Base-by-base conservation (phyloP, 2,329 filamentous ascomycete genomes). In the Fusarium sp. region DNA sequence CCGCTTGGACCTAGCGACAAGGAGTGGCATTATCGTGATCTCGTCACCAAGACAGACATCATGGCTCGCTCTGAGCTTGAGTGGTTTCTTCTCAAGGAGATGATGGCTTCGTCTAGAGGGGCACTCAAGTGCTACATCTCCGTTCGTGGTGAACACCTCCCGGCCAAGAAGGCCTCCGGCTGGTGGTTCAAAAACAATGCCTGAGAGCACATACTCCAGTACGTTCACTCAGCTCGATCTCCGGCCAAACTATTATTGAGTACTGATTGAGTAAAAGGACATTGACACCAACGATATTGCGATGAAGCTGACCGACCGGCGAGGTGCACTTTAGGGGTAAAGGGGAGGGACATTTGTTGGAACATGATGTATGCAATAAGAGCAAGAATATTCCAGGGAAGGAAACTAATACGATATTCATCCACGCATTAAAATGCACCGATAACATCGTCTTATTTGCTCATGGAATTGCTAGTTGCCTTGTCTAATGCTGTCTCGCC, bases 71-170 rank as follows among this genome's bases (percentile, higher is more conserved):
- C 75, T 38, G 77, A 78, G 61, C 44, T 70, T 16, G 77, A 78
- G 53, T 78, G 77, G 77, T 71, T 71, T 35, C 60, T 78, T 16
- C 68, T 78, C 51, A 77, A 77, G 62, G 77, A 78, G 67, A 78
- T 78, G 70, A 76, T 78, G 72, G 58, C 69, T 33, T 61, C 74
- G 1, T 77, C 75, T 11, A 58, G 58, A 33, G 77, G 76, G 6
- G 69, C 74, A 3, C 65, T 78, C 61, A 78, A 75, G 58, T 78
- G 74, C 36, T 78, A 73, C 51, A 51, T 78, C 24, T 70, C 70
- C n/a, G 76, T 78, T 30, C 70, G 70, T 15, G 72, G 76, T 6
- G 74, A 78, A 39, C 36, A 35, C 11, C 36, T 55, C 9, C 33
- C 48, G 8, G 31, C 31, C 20, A 72, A 65, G 45, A 75, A 67